A percentile compares a stretch with the other conserved stretches of the same genome.
Conservation (phyloP, 148 eudicot genomes). For the Mesembryanthemum crystallinum region DNA sequence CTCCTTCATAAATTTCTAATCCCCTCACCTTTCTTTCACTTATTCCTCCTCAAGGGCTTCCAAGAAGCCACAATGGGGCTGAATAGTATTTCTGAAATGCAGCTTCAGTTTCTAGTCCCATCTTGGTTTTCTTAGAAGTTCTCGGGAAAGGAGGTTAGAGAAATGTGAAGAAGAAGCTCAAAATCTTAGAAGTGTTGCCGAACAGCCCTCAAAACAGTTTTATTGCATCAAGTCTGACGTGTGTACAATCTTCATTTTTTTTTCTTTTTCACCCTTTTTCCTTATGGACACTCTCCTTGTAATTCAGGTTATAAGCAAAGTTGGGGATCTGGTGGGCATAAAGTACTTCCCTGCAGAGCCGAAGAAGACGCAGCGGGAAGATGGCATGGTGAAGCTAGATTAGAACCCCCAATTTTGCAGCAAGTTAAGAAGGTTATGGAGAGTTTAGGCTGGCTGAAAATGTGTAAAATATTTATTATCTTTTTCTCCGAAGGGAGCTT, state of each 20-base stretch:
- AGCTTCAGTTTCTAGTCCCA: too few species aligned
- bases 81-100: too few species aligned
- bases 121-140: too few species aligned
- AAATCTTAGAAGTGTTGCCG: too few species aligned
- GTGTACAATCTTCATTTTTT: background rate
- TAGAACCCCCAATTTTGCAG: slow-evolving; percentile 17
- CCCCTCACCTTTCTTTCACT: too few species aligned
- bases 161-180: too few species aligned
- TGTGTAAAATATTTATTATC: background rate
- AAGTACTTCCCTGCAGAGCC: slow-evolving; percentile 97
- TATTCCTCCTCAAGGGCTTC: too few species aligned
- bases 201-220: background rate
- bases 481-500: slow-evolving; percentile 14
- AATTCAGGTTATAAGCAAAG: slow-evolving; percentile 57
- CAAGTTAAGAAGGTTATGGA: slow-evolving; percentile 4
- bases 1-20: too few species aligned
- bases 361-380: slow-evolving; percentile 59
- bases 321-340: slow-evolving; percentile 88
- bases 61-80: too few species aligned
- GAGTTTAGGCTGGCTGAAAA: slow-evolving; percentile 10
- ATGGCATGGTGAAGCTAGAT: slow-evolving; percentile 52
- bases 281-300: background rate
- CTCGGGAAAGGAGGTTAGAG: too few species aligned
- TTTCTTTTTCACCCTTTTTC: background rate
- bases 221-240: background rate